Evolutionary conservation across 177 flowering plant species (phyloP).

Genomic region (Vitis hybrid): DNA sequence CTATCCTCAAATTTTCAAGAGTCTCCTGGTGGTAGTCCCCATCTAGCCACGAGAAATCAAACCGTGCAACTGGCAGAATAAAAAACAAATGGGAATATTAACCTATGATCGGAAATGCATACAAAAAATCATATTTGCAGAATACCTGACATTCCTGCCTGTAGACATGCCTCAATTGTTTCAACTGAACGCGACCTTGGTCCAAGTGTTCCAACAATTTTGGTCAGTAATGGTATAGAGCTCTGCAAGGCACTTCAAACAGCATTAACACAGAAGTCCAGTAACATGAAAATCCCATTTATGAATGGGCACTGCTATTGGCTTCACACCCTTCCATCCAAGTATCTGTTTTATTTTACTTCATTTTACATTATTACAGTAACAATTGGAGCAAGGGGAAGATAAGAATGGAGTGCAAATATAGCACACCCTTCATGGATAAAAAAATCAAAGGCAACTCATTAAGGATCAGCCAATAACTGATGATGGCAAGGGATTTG

Average conservation of each 20-base stretch:
- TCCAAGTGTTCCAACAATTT: slow-evolving; percentile 61
- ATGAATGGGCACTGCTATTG: background rate
- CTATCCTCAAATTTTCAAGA: slow-evolving; percentile 42
- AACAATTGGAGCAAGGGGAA: too few relatives aligned
- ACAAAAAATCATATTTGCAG: background rate
- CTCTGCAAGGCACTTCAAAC: slow-evolving; percentile 25
- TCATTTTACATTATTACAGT: too few relatives aligned
- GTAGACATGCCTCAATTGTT: slow-evolving; percentile 47
- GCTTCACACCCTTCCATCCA: too few relatives aligned
- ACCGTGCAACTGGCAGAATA: slow-evolving; percentile 40
- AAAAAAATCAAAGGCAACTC: too few relatives aligned
- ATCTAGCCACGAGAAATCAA: slow-evolving; percentile 51
- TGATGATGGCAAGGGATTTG: too few relatives aligned
- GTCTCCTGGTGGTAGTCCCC: slow-evolving; percentile 49
- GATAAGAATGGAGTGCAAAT: too few relatives aligned
- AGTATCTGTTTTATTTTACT: too few relatives aligned
- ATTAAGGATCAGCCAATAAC: too few relatives aligned
- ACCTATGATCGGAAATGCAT: background rate
- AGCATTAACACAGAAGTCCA: background rate
- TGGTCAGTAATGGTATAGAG: slow-evolving; percentile 49
- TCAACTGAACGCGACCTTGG: slow-evolving; percentile 60
- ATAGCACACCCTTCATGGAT: too few relatives aligned
- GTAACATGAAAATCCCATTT: background rate
- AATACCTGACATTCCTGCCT: slow-evolving; percentile 64
- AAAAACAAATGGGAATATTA: background rate